Evolutionary conservation across 495 filamentous ascomycete species (phyloP).

Genomic region (Aspergillus baeticus): DNA sequence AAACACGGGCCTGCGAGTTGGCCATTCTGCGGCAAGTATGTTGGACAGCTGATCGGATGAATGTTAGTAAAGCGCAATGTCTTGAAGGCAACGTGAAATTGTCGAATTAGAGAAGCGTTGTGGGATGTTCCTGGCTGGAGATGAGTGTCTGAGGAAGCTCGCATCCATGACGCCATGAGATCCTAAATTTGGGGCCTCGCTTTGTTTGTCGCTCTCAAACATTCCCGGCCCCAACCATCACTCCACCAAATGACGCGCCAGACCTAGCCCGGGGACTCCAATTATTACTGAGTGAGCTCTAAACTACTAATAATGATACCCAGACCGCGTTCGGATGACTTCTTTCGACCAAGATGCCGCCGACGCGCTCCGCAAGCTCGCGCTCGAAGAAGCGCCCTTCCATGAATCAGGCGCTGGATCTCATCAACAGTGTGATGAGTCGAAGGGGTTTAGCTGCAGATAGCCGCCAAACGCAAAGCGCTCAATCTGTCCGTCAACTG

Average conservation of each 20-base stretch:
- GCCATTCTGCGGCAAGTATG: constrained; percentile 22
- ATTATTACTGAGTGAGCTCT: background rate
- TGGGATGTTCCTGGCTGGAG: background rate
- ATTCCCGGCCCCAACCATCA: background rate
- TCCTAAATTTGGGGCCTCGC: background rate
- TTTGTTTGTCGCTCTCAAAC: background rate
- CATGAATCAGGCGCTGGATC: constrained; percentile 16
- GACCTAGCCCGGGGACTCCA: background rate
- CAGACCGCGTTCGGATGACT: background rate
- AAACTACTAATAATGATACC: constrained; percentile 1
- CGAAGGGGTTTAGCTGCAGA: background rate
- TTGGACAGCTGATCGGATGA: background rate
- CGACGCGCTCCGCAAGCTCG: constrained; percentile 7
- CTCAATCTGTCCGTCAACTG: background rate
- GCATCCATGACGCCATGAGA: constrained; percentile 4
- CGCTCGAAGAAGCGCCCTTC: constrained; percentile 17
- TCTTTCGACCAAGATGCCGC: constrained; percentile 10
- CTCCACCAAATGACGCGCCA: background rate
- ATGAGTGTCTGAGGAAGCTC: background rate
- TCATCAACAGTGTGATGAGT: constrained; percentile 22
- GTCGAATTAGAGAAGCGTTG: background rate
- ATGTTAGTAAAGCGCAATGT: too few species aligned
- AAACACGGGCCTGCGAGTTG: constrained; percentile 24
- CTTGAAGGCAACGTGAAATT: too few species aligned
- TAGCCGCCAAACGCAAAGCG: background rate